A percentile compares a stretch with the other conserved stretches of the same genome.
These are phyloP conservation scores for Lactarius sp. DNA, from an alignment of 768 basidiomycete genomes.

Conservation along the genomic window DNA sequence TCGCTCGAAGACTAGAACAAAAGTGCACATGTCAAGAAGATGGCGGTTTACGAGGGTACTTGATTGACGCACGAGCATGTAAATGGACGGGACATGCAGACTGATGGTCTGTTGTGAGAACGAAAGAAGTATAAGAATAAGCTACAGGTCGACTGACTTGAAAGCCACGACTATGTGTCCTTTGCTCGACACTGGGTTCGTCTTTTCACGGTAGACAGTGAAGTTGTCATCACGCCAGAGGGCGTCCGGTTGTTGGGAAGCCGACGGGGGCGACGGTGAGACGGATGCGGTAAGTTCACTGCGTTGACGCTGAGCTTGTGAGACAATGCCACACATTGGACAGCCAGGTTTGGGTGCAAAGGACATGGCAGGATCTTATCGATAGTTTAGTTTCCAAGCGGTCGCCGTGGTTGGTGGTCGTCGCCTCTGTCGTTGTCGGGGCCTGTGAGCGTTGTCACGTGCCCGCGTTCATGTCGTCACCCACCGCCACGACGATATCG, in stretches of 20 bases:
- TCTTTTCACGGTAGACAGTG: constrained; percentile 66
- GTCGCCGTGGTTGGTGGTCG: background rate
- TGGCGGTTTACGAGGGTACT: background rate
- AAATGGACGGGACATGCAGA: constrained; percentile 74
- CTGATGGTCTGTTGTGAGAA: constrained; percentile 36
- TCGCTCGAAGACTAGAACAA: constrained; percentile 61
- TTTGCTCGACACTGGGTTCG: constrained; percentile 64
- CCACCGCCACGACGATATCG: constrained; percentile 26
- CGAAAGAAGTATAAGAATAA: constrained; percentile 8
- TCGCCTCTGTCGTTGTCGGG: background rate
- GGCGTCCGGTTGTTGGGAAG: constrained; percentile 52
- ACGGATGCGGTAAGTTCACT: constrained; percentile 37
- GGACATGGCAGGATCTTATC: constrained; percentile 34
- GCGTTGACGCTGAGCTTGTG: constrained; percentile 45
- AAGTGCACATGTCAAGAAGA: constrained; percentile 16
- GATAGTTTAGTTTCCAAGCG: background rate
- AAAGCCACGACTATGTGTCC: constrained; percentile 71
- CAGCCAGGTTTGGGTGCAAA: constrained; percentile 66
- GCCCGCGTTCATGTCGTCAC: constrained; percentile 5
- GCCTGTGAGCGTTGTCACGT: constrained; percentile 3
- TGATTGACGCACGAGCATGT: constrained; percentile 52
- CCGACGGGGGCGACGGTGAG: constrained; percentile 41
- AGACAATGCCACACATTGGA: constrained; percentile 71
- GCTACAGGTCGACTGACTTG: constrained; percentile 48
- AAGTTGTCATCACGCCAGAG: constrained; percentile 77